A percentile compares a stretch with the other conserved stretches of the same genome.
These are phyloP conservation scores for Fraxinus sp. DNA, from an alignment of 305 asterid species.

Conservation along the genomic window DNA sequence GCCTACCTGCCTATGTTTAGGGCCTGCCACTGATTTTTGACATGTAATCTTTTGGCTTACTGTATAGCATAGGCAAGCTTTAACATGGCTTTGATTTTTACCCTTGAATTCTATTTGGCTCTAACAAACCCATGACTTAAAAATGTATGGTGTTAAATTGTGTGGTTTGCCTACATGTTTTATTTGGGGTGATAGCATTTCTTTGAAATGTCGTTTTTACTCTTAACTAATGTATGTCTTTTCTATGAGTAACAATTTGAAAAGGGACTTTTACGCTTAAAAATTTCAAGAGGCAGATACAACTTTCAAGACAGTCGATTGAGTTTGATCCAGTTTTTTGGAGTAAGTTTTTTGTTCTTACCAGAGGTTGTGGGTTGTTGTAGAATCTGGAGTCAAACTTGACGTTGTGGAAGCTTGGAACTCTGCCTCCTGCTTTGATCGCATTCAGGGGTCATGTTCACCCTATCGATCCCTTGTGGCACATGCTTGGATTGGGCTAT, in stretches of 20 bases:
- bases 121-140: neutral
- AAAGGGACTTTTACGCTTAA: neutral
- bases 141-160: neutral
- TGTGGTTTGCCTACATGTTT: neutral
- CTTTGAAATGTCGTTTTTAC: neutral
- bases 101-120: neutral
- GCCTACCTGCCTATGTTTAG: no score
- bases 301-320: neutral
- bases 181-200: neutral
- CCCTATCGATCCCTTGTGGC: constrained; percentile 95
- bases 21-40: neutral
- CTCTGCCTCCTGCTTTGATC: constrained; percentile 95
- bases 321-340: neutral
- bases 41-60: neutral
- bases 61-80: neutral
- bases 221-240: neutral
- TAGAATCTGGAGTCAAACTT: constrained; percentile 94
- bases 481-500: constrained; percentile 98
- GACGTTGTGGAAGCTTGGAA: constrained; percentile 96
- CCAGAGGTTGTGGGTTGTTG: constrained; percentile 20
- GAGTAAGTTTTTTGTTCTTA: neutral
- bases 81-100: neutral
- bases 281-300: neutral
- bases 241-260: neutral
- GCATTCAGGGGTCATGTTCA: constrained; percentile 85